A percentile compares a stretch with the other conserved stretches of the same genome.
Conservation (phyloP, 306 rosid species). For the Luffa acutangula region DNA sequence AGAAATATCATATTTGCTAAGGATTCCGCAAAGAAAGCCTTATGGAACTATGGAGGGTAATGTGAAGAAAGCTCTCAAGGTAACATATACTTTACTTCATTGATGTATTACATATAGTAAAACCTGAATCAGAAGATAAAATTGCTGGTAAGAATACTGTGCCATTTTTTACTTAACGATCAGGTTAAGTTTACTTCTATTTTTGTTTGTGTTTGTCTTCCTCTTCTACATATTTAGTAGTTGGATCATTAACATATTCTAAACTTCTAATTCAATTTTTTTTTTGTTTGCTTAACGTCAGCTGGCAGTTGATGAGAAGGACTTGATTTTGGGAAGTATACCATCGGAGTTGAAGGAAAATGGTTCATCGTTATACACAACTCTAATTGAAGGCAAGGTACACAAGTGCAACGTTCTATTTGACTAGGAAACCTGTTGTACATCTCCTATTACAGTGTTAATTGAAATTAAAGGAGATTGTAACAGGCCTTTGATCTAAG, state of each 20-base stretch:
- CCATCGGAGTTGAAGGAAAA: conserved; percentile 60
- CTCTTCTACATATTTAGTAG: neutral
- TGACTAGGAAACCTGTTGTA: conserved; percentile 2
- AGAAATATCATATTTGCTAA: conserved; percentile 68
- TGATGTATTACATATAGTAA: neutral
- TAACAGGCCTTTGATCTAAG: neutral
- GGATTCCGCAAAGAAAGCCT: conserved; percentile 95
- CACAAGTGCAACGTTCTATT: neutral
- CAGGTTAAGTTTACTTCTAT: neutral
- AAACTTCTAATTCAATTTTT: neutral
- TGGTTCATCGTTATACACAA: conserved; percentile 49
- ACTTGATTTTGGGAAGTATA: conserved; percentile 58
- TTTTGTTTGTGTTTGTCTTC: neutral
- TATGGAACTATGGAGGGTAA: conserved; percentile 93
- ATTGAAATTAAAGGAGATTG: neutral
- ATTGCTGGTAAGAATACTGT: neutral
- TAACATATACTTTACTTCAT: conserved; percentile 1
- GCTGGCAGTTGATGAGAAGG: conserved; percentile 72
- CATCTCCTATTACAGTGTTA: neutral
- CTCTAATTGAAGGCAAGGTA: conserved; percentile 75
- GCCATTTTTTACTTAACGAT: neutral
- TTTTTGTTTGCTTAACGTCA: conserved; percentile 17
- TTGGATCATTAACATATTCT: neutral
- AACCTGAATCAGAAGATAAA: neutral
- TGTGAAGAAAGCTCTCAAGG: conserved; percentile 91